These are phyloP conservation scores for Asterophora parasitica DNA, from an alignment of 768 basidiomycete genomes.

Conservation along the genomic window DNA sequence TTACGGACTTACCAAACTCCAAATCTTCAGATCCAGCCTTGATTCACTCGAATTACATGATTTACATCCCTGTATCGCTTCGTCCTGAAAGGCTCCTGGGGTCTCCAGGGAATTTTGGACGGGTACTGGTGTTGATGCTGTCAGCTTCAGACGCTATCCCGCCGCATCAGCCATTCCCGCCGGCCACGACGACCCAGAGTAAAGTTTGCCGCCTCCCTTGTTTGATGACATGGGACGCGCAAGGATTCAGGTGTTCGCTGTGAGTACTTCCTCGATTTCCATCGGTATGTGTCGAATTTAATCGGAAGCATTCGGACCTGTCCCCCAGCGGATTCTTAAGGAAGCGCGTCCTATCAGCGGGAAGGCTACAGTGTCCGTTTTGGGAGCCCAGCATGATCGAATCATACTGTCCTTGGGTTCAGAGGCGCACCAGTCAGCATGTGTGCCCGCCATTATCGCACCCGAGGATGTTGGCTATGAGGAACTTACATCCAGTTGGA, in stretches of 20 bases:
- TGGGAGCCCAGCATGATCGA: slow-evolving; percentile 12
- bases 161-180: background rate
- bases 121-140: background rate
- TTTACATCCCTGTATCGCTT: too few relatives aligned
- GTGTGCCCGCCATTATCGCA: slow-evolving; percentile 19
- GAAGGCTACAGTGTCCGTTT: slow-evolving; percentile 7
- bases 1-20: too few relatives aligned
- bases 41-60: too few relatives aligned
- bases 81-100: too few relatives aligned
- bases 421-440: slow-evolving; percentile 9
- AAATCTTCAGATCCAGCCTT: too few relatives aligned
- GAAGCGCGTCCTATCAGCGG: slow-evolving; percentile 6
- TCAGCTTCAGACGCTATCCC: background rate
- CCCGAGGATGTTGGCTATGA: slow-evolving; percentile 15
- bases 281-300: background rate
- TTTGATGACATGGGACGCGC: background rate
- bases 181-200: background rate
- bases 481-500: slow-evolving; percentile 10
- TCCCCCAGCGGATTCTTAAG: background rate
- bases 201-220: background rate
- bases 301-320: background rate
- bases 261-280: background rate
- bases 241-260: background rate
- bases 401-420: slow-evolving; percentile 9
- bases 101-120: too few relatives aligned